Evolutionary conservation across 306 rosid species (phyloP), one percentile per base, ranked within the genome.

Genomic region (Medicago ruthenica): DNA sequence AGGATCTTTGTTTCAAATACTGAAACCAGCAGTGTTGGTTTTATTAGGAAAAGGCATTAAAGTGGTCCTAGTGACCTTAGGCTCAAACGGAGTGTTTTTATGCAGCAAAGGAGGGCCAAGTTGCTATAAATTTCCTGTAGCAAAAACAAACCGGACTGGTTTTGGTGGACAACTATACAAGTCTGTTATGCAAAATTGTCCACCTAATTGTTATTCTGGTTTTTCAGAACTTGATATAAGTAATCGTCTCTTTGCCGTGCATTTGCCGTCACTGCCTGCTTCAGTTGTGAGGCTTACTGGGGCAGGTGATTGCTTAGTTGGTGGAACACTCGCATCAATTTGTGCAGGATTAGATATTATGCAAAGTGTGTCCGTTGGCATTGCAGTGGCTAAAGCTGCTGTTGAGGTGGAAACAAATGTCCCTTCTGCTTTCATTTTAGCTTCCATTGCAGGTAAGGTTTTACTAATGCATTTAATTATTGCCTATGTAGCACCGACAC

Each of bases 301-400:
- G 20, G 96, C 96, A 4, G 98, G 98, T 57, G 98, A 94, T 89
- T 92, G 98, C 86, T 86, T 94, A 80, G 97, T 92, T 62, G 98
- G 98, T 8, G 97, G 95, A 65, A 80, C 76, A 18, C 81, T 94
- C 62, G 36, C 91, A 17, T 92, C 98, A 21, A 50, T 88, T 54
- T 94, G 95, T 84, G 86, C 86, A 10, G 97, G 97, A 77, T 89
- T 92, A 70, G 86, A 92, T 87, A 76, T 92, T 42, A 84, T 92
- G 85, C 95, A 86, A 80, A 85, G 98, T 48, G 79, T 89, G 59
- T 93, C 95, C 8, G 92, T 94, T 60, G 98, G 98, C 58, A 89
- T 90, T 82, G 93, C 96, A 9, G 93, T 75, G 70, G 89, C 98
- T 78, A 94, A 89, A 89, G 92, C 95, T 45, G 86, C 93, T 24